Evolutionary conservation across 768 basidiomycete species (phyloP).

Genomic region (Saitozyma sp.): DNA sequence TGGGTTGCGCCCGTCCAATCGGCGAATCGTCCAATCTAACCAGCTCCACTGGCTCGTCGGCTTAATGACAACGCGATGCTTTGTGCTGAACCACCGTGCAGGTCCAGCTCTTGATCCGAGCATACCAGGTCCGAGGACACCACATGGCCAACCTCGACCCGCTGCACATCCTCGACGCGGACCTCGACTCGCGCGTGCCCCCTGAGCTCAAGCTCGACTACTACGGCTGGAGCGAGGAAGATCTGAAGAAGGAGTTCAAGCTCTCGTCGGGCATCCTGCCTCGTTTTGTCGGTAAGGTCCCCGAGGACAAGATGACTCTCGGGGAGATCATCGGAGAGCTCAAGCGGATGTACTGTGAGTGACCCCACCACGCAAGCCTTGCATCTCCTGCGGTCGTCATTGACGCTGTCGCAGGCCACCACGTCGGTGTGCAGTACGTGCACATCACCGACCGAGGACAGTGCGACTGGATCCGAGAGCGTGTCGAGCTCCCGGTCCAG

Average conservation of each 20-base stretch:
- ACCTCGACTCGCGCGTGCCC: conserved; percentile 73
- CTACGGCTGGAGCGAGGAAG: conserved; percentile 92
- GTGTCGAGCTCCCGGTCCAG: conserved; percentile 89
- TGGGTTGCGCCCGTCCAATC: conserved; percentile 46
- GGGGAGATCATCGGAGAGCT: conserved; percentile 87
- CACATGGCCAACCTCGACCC: conserved; percentile 95
- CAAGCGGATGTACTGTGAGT: conserved; percentile 90
- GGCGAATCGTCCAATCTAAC: too few species aligned
- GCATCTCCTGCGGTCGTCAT: neutral
- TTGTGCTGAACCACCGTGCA: conserved; percentile 49
- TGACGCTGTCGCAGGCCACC: conserved; percentile 55
- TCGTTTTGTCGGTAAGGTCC: conserved; percentile 83
- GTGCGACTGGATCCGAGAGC: conserved; percentile 98
- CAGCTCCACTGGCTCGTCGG: neutral
- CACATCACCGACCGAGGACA: conserved; percentile 98
- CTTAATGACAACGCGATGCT: neutral
- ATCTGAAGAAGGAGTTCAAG: conserved; percentile 89
- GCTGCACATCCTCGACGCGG: conserved; percentile 85
- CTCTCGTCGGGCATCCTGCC: conserved; percentile 96
- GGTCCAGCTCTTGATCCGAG: conserved; percentile 96
- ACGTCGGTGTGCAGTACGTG: conserved; percentile 54
- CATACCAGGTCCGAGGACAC: conserved; percentile 98
- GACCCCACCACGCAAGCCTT: neutral
- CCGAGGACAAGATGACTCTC: conserved; percentile 75
- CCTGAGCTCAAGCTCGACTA: conserved; percentile 90